These are phyloP conservation scores for Metschnikowia gruessii DNA, from an alignment of 805 yeast species.

Conservation along the genomic window DNA sequence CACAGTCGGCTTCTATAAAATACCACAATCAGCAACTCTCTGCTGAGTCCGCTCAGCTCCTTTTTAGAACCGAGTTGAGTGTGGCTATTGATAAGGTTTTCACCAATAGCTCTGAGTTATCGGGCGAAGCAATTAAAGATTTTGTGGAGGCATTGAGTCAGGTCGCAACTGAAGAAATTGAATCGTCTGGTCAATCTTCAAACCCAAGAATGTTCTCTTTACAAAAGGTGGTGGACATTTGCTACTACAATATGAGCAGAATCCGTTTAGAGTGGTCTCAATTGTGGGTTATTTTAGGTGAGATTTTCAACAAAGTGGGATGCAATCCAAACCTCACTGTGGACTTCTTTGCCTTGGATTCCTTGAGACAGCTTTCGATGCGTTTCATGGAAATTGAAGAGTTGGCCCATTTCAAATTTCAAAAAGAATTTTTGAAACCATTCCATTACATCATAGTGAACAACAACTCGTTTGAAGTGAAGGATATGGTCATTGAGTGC, in stretches of 20 bases:
- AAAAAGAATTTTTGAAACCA: constrained; percentile 88
- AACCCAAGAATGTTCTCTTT: constrained; percentile 90
- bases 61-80: constrained; percentile 65
- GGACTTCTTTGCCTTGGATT: constrained; percentile 88
- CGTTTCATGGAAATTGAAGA: constrained; percentile 93
- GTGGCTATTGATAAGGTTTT: constrained; percentile 85
- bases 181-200: constrained; percentile 74
- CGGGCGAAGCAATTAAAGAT: constrained; percentile 80
- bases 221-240: constrained; percentile 95
- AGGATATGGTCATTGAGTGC: constrained; percentile 88
- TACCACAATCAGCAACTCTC: constrained; percentile 69
- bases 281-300: constrained; percentile 92
- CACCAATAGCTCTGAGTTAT: constrained; percentile 71
- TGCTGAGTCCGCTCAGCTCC: constrained; percentile 52
- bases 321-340: constrained; percentile 73
- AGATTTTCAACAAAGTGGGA: constrained; percentile 80
- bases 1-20: constrained; percentile 67
- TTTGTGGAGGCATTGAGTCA: constrained; percentile 85
- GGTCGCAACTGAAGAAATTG: constrained; percentile 88
- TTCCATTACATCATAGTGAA: constrained; percentile 75
- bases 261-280: constrained; percentile 96
- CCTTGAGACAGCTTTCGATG: constrained; percentile 87
- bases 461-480: constrained; percentile 66
- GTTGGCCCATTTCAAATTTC: constrained; percentile 92
- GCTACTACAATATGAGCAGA: constrained; percentile 96